Conservation (phyloP, 306 rosid species). For the Luffa acutangula region DNA sequence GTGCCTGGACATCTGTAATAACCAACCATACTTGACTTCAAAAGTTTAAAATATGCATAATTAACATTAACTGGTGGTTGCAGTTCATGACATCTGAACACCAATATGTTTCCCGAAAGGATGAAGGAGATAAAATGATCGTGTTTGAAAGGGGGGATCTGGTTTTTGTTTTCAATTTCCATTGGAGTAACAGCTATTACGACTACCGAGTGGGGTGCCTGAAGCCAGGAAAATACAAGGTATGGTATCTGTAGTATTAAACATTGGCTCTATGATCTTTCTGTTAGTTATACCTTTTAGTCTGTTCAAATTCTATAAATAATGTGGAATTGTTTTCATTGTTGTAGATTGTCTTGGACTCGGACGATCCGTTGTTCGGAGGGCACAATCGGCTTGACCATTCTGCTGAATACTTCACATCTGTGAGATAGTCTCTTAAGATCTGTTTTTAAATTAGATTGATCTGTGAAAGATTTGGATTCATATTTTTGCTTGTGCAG, state of each 20-base stretch:
- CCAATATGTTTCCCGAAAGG: conserved; percentile 69
- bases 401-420: conserved; percentile 54
- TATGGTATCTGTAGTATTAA: conserved; percentile 18
- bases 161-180: conserved; percentile 89
- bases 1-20: neutral
- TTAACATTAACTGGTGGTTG: conserved; percentile 20
- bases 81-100: conserved; percentile 96
- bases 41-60: neutral
- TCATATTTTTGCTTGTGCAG: conserved; percentile 31
- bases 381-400: conserved; percentile 62
- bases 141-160: conserved; percentile 80
- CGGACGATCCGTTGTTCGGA: conserved; percentile 62
- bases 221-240: conserved; percentile 88
- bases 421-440: conserved; percentile 28
- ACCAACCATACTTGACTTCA: neutral
- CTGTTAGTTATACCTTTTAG: neutral
- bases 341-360: conserved; percentile 67
- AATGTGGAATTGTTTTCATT: neutral
- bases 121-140: conserved; percentile 61
- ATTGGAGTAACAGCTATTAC: conserved; percentile 76
- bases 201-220: conserved; percentile 80
- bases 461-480: neutral
- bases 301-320: neutral
- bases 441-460: neutral
- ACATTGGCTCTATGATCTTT: neutral